Base-by-base conservation (phyloP, 2,329 filamentous ascomycete genomes). In the Juglanconis sp. region DNA sequence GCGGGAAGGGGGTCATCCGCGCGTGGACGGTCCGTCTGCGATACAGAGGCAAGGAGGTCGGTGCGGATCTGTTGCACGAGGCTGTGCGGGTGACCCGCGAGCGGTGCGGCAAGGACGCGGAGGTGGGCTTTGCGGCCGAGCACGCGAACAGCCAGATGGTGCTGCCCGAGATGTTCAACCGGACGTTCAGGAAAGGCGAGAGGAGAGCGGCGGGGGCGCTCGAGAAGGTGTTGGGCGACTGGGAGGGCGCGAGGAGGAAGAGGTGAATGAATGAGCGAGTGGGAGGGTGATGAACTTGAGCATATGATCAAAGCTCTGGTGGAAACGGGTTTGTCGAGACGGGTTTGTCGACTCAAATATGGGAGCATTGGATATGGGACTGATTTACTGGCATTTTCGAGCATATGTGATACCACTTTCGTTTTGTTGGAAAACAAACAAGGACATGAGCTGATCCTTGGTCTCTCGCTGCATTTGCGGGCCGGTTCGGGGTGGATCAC, bases 1-100 rank as follows among this genome's bases (percentile, higher is more conserved):
- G 87, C 40, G 88, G 88, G 56, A 83, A 82, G 63, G 90, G 87
- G 8, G 78, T 92, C 52, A 87, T 96, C 60, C 84, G 90, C 34
- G 92, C 90, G 1, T 96, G 92, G 92, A 94, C 91, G 2, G 90
- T 92, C 1, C 81, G 81, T 69, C 75, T 87, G 54, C 79, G 81
- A 66, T 92, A 91, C 72, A 82, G 92, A 32, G 79, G 84, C 36
- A 84, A 85, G 64, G 91, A 92, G 0, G 79, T 96, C 31, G 92
- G 92, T 3, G 81, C 78, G 46, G 87, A 87, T 36, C 74, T 96
- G 68, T 78, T 96, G 52, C 83, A 88, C 66, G 88, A 90, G 66
- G 91, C 89, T 1, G 86, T 93, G 2, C 80, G 81, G 59, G 72
- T 88, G 57, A 88, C 89, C 62, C 83, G 83, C 66, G 86, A 87